Evolutionary conservation across 2,329 filamentous ascomycete genomes (phyloP).

Genomic region (Neurospora crassa): DNA sequence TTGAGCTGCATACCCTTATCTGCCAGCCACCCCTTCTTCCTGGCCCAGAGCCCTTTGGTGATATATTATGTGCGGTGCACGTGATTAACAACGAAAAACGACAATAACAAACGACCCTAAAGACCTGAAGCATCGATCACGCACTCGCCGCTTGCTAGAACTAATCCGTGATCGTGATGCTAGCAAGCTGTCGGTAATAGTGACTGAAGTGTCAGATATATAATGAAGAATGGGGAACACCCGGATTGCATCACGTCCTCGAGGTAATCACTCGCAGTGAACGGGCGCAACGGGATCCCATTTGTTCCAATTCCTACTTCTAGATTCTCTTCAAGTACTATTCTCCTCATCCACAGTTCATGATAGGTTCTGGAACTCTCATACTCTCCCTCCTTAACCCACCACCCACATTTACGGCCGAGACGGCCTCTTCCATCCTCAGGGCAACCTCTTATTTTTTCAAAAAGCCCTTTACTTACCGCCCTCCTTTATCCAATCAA

Average conservation of each 20-base stretch:
- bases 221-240: background rate
- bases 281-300: background rate
- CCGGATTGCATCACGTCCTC: background rate
- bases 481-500: slow-evolving; percentile 2
- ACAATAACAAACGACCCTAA: background rate
- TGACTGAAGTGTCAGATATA: background rate
- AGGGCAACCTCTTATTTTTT: slow-evolving; percentile 5
- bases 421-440: background rate
- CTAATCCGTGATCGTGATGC: too few relatives aligned
- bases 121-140: background rate
- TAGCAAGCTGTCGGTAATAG: background rate
- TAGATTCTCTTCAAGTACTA: background rate
- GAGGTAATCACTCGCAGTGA: background rate
- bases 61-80: background rate
- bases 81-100: background rate
- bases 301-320: background rate
- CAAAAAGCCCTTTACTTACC: slow-evolving; percentile 3
- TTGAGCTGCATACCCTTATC: background rate
- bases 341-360: background rate
- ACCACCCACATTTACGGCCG: background rate
- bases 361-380: background rate
- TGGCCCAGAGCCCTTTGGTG: background rate
- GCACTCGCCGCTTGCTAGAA: background rate
- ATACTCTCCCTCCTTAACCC: background rate
- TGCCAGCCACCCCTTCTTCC: background rate